Conservation (phyloP, 169 alveolate genomes). For the Blepharisma undulans region DNA sequence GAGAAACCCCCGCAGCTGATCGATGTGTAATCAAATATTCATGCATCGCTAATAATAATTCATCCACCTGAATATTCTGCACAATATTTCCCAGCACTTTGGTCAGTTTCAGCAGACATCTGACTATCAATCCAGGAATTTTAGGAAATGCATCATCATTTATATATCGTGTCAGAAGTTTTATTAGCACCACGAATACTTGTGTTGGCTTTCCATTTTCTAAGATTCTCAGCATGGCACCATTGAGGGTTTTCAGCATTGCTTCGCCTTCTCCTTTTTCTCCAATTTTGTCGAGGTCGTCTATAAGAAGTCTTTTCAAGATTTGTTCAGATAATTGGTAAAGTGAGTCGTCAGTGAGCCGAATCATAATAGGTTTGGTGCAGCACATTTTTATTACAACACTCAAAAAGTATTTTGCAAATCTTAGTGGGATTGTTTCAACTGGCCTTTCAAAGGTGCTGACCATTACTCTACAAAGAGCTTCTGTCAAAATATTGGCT, state of each 20-base stretch:
- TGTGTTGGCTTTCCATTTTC: conserved; percentile 66
- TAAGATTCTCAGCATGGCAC: conserved; percentile 71
- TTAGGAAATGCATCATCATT: conserved; percentile 45
- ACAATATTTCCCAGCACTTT: conserved; percentile 53
- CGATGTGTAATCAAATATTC: background rate
- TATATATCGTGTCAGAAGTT: conserved; percentile 62
- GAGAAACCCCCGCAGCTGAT: background rate
- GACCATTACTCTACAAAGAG: conserved; percentile 42
- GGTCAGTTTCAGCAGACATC: conserved; percentile 70
- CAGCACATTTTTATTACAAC: conserved; percentile 63
- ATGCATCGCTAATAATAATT: conserved; percentile 44
- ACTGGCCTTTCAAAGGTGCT: conserved; percentile 54
- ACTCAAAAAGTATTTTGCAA: conserved; percentile 66
- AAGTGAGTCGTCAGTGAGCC: conserved; percentile 52
- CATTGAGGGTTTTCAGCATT: conserved; percentile 68
- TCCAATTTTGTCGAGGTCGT: conserved; percentile 60
- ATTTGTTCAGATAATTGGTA: conserved; percentile 61
- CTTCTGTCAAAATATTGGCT: conserved; percentile 42
- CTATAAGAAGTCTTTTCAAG: conserved; percentile 62
- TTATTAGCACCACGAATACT: conserved; percentile 56
- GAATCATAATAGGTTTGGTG: conserved; percentile 61
- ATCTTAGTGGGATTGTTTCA: conserved; percentile 59
- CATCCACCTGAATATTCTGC: conserved; percentile 55
- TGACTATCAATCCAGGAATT: conserved; percentile 62
- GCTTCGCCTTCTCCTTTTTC: conserved; percentile 69